Conservation (phyloP, 1,284 basidiomycete species). For the Pisolithus thermaeus region DNA sequence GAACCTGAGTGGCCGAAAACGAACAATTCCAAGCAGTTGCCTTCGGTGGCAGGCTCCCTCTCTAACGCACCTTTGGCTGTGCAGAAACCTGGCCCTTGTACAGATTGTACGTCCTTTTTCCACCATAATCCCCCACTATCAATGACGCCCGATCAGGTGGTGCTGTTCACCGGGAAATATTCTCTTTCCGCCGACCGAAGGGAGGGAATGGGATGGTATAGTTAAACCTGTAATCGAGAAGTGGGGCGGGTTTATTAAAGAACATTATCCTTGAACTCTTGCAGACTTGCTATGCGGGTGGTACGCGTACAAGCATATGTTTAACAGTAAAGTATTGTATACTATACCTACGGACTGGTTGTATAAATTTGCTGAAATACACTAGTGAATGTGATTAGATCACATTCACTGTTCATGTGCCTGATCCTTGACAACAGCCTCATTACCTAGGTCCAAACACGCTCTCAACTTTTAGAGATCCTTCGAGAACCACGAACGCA, state of each 20-base stretch:
- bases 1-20: conserved; percentile 40
- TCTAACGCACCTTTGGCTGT: conserved; percentile 1
- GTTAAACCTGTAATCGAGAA: conserved; percentile 70
- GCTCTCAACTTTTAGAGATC: too few relatives aligned
- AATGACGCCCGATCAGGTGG: conserved; percentile 38
- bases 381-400: too few relatives aligned
- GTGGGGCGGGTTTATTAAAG: conserved; percentile 56
- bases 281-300: background rate
- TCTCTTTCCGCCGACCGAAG: conserved; percentile 55
- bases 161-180: conserved; percentile 66
- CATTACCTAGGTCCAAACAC: too few relatives aligned
- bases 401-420: too few relatives aligned
- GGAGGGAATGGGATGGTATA: conserved; percentile 66
- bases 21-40: conserved; percentile 11
- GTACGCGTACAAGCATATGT: background rate
- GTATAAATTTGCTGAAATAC: too few relatives aligned
- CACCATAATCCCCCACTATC: background rate
- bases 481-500: too few relatives aligned
- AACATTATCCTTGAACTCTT: conserved; percentile 21
- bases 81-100: conserved; percentile 20
- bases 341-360: conserved; percentile 27
- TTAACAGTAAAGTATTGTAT: background rate
- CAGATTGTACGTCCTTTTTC: conserved; percentile 28
- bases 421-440: too few relatives aligned
- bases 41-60: background rate